These are phyloP conservation scores for Artemisia annua DNA, from an alignment of 129 eudicot genomes.

Conservation along the genomic window DNA sequence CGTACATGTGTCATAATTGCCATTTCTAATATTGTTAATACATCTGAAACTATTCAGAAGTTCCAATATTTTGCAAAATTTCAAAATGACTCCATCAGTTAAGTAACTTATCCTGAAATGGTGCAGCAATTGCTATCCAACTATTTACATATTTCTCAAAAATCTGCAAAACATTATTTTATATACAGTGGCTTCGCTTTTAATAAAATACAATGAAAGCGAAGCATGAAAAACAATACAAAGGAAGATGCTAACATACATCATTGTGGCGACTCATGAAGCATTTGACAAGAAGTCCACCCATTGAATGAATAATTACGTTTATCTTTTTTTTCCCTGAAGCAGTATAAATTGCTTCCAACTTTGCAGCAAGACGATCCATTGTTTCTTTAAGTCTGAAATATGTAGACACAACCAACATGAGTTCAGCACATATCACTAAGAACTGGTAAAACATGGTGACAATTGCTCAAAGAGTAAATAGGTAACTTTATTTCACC, in stretches of 20 bases:
- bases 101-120: constrained; percentile 70
- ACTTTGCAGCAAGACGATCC: constrained; percentile 68
- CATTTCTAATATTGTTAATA: too few relatives aligned
- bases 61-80: background rate
- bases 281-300: constrained; percentile 93
- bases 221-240: background rate
- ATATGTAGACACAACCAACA: background rate
- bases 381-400: constrained; percentile 71
- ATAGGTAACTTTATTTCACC: too few relatives aligned
- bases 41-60: too few relatives aligned
- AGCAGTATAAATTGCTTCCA: constrained; percentile 76
- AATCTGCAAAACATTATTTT: constrained; percentile 44
- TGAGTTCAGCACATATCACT: constrained; percentile 6
- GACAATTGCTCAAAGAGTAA: background rate
- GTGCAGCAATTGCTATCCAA: constrained; percentile 98
- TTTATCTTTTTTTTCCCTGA: constrained; percentile 88
- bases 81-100: constrained; percentile 9
- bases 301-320: constrained; percentile 93
- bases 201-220: background rate
- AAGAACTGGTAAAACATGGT: background rate
- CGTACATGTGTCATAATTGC: too few relatives aligned
- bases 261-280: constrained; percentile 80
- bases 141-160: constrained; percentile 94
- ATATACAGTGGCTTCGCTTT: background rate
- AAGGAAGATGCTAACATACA: constrained; percentile 38